These are phyloP conservation scores for Pseudotulostoma volvatum DNA, from an alignment of 495 filamentous ascomycete species.

Conservation along the genomic window DNA sequence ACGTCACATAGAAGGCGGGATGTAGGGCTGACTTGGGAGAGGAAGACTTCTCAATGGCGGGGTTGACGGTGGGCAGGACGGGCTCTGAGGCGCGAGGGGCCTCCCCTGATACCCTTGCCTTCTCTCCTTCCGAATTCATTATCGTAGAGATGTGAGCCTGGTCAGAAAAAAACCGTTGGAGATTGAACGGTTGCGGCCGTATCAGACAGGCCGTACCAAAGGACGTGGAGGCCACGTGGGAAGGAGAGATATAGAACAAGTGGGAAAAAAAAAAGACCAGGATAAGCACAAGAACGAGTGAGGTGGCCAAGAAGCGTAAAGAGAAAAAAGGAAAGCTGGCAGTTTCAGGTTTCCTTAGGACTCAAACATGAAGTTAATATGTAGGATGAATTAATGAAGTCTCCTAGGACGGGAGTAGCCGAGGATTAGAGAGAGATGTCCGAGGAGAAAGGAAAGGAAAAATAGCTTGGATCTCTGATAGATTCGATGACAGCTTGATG, in stretches of 20 bases:
- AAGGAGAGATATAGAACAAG: conserved; percentile 8
- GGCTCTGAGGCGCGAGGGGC: conserved; percentile 38
- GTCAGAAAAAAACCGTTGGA: conserved; percentile 32
- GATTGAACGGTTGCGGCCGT: conserved; percentile 35
- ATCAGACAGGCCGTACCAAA: conserved; percentile 31
- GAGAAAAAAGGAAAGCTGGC: conserved; percentile 2
- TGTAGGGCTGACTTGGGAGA: conserved; percentile 51
- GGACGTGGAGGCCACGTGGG: conserved; percentile 31
- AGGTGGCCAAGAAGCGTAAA: conserved; percentile 3
- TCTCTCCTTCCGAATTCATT: conserved; percentile 58
- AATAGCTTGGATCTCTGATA: too few relatives aligned
- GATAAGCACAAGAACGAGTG: conserved; percentile 3
- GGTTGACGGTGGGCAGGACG: conserved; percentile 66
- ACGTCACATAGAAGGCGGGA: conserved; percentile 81
- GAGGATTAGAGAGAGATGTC: too few relatives aligned
- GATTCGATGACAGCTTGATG: too few relatives aligned
- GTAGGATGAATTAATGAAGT: too few relatives aligned
- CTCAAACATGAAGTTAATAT: too few relatives aligned
- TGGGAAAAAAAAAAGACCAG: conserved; percentile 4
- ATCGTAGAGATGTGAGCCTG: conserved; percentile 20
- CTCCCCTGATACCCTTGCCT: conserved; percentile 64
- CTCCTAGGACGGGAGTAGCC: too few relatives aligned
- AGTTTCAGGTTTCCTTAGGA: too few relatives aligned
- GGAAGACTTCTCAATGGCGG: conserved; percentile 47
- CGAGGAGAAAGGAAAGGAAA: too few relatives aligned